Percentiles rank a stretch among this genome's conserved stretches.
These are phyloP conservation scores for Hansenula sp. DNA, from an alignment of 1,139 yeast genomes.

Conservation along the genomic window DNA sequence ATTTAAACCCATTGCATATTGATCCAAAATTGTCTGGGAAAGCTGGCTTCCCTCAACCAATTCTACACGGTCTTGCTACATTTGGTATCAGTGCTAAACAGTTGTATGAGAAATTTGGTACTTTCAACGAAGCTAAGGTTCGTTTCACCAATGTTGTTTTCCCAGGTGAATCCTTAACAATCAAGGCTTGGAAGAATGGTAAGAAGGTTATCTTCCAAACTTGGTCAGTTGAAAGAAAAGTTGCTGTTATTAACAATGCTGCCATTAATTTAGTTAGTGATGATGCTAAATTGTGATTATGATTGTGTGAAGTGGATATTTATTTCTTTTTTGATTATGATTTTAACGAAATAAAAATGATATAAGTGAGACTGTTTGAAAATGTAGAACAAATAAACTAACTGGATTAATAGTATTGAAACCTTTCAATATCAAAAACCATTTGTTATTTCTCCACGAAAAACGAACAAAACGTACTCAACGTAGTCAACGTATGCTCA, in stretches of 20 bases:
- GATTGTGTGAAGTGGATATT: too few relatives aligned
- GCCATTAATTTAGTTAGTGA: slow-evolving; percentile 58
- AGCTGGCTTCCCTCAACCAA: slow-evolving; percentile 83
- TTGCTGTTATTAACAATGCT: slow-evolving; percentile 81
- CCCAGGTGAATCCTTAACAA: slow-evolving; percentile 92
- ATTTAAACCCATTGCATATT: slow-evolving; percentile 91
- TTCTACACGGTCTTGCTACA: slow-evolving; percentile 88
- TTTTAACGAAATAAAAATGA: too few relatives aligned
- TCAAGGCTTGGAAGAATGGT: slow-evolving; percentile 80
- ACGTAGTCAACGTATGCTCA: background rate
- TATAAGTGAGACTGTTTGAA: too few relatives aligned
- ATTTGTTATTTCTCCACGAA: too few relatives aligned
- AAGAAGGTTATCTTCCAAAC: slow-evolving; percentile 78
- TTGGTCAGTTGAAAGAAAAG: slow-evolving; percentile 72
- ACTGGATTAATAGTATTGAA: too few relatives aligned
- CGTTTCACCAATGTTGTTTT: slow-evolving; percentile 89
- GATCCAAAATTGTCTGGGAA: slow-evolving; percentile 89
- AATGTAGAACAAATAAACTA: too few relatives aligned
- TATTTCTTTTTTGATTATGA: background rate
- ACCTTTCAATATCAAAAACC: too few relatives aligned
- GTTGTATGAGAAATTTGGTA: slow-evolving; percentile 75
- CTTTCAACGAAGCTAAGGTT: slow-evolving; percentile 80
- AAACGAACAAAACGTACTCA: background rate
- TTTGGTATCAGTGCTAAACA: slow-evolving; percentile 80
- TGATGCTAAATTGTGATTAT: slow-evolving; percentile 22